Evolutionary conservation across 768 basidiomycete species (phyloP).

Genomic region (Suillus plorans): DNA sequence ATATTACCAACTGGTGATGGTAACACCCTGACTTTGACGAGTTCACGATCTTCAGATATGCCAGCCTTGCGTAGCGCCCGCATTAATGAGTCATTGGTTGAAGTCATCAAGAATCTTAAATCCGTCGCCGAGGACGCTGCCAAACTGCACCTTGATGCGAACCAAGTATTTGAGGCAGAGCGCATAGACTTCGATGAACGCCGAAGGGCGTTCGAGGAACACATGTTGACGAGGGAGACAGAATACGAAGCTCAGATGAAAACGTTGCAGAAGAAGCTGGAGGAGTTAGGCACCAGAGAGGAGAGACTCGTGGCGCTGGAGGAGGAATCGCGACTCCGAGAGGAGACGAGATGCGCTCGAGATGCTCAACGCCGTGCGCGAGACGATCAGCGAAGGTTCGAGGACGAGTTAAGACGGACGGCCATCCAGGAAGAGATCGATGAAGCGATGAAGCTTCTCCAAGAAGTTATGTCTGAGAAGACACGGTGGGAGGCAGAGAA

Average conservation of each 20-base stretch:
- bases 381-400: constrained; percentile 24
- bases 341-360: constrained; percentile 20
- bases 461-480: constrained; percentile 12
- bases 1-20: not conserved
- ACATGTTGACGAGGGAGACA: constrained; percentile 18
- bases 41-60: not conserved
- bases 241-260: constrained; percentile 18
- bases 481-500: constrained; percentile 6
- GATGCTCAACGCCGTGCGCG: constrained; percentile 22
- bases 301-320: constrained; percentile 19
- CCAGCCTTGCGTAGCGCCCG: constrained; percentile 8
- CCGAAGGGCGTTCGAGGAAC: constrained; percentile 22
- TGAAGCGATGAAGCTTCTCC: constrained; percentile 18
- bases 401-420: constrained; percentile 17
- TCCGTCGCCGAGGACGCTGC: constrained; percentile 9
- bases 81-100: constrained; percentile 5
- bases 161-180: constrained; percentile 15
- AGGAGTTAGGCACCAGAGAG: constrained; percentile 22
- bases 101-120: constrained; percentile 15
- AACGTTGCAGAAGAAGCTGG: constrained; percentile 19
- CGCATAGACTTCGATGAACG: constrained; percentile 14
- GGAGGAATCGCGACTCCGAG: constrained; percentile 24
- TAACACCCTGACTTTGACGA: not conserved
- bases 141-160: constrained; percentile 16
- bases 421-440: constrained; percentile 20